phyloP scores from a whole-genome alignment of 2,329 filamentous ascomycete genomes.

The Gnomoniopsis sp. region DNA sequence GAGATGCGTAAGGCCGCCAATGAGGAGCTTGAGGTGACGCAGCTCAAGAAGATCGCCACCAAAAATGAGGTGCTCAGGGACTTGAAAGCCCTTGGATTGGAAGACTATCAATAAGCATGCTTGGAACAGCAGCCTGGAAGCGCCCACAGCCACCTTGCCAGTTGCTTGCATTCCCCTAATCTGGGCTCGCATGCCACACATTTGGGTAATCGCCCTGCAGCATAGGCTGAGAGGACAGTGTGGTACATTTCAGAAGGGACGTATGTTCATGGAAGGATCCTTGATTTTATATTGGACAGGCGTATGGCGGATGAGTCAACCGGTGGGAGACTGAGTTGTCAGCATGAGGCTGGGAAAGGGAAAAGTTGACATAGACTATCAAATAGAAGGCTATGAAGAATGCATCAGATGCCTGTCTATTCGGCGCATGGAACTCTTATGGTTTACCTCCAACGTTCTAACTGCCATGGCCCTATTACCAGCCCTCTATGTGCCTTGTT shows the following conservation, averaged over 20 bases:
- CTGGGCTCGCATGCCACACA: background rate
- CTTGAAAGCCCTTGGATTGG: constrained; percentile 58
- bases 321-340: background rate
- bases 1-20: constrained; percentile 89
- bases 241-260: background rate
- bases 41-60: constrained; percentile 96
- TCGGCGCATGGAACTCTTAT: background rate
- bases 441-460: too few relatives aligned
- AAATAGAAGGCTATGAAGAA: background rate
- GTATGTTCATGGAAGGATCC: background rate
- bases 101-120: constrained; percentile 14
- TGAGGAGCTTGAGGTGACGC: constrained; percentile 96
- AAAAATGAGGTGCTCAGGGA: constrained; percentile 83
- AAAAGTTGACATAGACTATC: background rate
- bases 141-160: background rate
- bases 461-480: too few relatives aligned
- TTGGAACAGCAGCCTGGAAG: too few relatives aligned
- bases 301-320: background rate
- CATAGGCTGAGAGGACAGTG: background rate
- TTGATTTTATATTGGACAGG: background rate
- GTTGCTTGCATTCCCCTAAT: background rate
- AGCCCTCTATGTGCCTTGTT: too few relatives aligned
- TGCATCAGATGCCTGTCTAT: background rate
- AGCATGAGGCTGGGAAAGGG: background rate
- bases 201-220: background rate